phyloP scores from a whole-genome alignment of 495 filamentous ascomycete genomes.

The Penicillium tannophilum region DNA sequence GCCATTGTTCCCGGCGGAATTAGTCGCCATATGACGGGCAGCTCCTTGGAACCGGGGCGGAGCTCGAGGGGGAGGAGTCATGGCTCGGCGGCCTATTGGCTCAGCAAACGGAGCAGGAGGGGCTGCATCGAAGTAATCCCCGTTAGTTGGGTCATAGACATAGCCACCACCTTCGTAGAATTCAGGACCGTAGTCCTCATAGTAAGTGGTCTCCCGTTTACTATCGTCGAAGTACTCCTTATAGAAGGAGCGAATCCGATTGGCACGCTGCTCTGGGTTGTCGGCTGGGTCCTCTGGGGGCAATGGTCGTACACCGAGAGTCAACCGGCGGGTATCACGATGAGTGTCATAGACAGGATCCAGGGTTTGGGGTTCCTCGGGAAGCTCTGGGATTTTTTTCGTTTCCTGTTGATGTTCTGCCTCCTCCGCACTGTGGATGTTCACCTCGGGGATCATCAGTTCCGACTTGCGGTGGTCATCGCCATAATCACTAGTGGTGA shows the following conservation, averaged over 20 bases:
- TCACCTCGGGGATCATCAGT: constrained; percentile 39
- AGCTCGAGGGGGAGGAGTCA: constrained; percentile 90
- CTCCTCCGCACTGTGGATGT: constrained; percentile 34
- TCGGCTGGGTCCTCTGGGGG: constrained; percentile 84
- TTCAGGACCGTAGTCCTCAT: constrained; percentile 68
- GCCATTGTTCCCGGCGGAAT: constrained; percentile 46
- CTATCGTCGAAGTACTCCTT: constrained; percentile 98
- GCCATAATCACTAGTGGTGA: constrained; percentile 60
- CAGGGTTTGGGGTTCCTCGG: constrained; percentile 32
- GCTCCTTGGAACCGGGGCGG: constrained; percentile 69
- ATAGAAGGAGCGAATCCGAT: constrained; percentile 97
- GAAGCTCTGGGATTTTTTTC: constrained; percentile 16
- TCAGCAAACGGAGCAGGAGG: constrained; percentile 67
- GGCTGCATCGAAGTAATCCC: constrained; percentile 70
- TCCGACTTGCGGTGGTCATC: constrained; percentile 59
- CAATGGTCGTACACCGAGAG: constrained; percentile 88
- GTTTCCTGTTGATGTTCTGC: constrained; percentile 15
- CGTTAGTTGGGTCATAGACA: constrained; percentile 73
- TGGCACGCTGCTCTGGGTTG: constrained; percentile 91
- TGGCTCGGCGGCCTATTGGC: constrained; percentile 83
- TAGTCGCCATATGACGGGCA: constrained; percentile 47
- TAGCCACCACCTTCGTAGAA: constrained; percentile 58
- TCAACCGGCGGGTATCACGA: constrained; percentile 72
- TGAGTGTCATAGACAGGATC: constrained; percentile 35
- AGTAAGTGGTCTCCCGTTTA: constrained; percentile 59